Conservation (phyloP, 345 rosid species). For the Brassica rapa region DNA sequence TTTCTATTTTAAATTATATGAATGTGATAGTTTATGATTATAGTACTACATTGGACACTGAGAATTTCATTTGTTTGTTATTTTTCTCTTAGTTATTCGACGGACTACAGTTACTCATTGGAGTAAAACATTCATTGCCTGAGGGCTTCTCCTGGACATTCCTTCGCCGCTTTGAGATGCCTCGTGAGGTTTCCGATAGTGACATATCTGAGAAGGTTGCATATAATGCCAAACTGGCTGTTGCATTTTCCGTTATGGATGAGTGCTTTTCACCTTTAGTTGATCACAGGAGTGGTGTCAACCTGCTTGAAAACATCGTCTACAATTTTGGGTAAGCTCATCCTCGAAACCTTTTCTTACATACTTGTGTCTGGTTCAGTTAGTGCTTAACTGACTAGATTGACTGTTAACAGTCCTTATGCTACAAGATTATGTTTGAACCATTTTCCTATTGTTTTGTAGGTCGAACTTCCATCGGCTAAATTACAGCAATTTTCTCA, state of each 20-base stretch:
- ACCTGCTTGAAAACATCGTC: slow-evolving; percentile 82
- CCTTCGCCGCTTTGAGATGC: slow-evolving; percentile 62
- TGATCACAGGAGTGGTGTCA: slow-evolving; percentile 87
- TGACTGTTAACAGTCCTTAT: background rate
- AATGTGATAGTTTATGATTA: background rate
- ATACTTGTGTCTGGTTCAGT: slow-evolving; percentile 1
- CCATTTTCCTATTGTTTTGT: slow-evolving; percentile 31
- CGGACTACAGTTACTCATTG: slow-evolving; percentile 63
- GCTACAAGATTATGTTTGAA: background rate
- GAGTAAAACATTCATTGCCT: slow-evolving; percentile 77
- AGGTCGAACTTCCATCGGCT: slow-evolving; percentile 90
- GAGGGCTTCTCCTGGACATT: slow-evolving; percentile 89
- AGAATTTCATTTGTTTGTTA: slow-evolving; percentile 12
- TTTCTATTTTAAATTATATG: background rate
- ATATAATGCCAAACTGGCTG: slow-evolving; percentile 84
- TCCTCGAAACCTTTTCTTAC: background rate
- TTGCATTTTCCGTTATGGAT: slow-evolving; percentile 85
- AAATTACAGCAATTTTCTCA: slow-evolving; percentile 69
- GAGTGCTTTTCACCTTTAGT: slow-evolving; percentile 88
- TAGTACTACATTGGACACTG: background rate
- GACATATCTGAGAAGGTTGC: slow-evolving; percentile 60
- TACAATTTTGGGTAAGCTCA: slow-evolving; percentile 77
- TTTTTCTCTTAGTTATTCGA: slow-evolving; percentile 53
- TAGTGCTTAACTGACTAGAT: too few relatives aligned
- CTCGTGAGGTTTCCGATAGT: slow-evolving; percentile 50